Base-by-base conservation (phyloP, 208 protist genomes). In the Acanthamoeba royreba region DNA sequence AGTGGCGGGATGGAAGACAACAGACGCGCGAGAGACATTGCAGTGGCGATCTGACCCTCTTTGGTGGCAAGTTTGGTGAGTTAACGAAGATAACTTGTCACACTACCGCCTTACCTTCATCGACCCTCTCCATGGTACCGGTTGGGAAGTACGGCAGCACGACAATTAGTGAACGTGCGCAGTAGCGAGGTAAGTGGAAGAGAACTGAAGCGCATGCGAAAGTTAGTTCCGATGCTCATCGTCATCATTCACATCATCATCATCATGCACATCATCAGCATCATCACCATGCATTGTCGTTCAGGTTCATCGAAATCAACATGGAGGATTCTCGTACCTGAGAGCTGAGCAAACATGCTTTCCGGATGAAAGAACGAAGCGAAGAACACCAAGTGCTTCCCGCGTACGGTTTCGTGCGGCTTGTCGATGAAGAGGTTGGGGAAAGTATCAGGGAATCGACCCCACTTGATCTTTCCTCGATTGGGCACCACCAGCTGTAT, bases 11-110 rank as follows among this genome's bases (percentile, higher is more conserved):
- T 94, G 8, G 90, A 33, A n/a, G 92, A 95, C 35, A 97, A 35
- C 74, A 97, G 94, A 0, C 72, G 69, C 2, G 95, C 92, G 0
- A 97, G 61, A 22, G 95, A 96, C 53, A 87, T 83, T 0, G 96
- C 96, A 7, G 96, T 97, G 28, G 96, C 95, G 31, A 97, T 95
- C 49, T 97, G 74, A 11, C 96, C 95, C 49, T 97, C 95, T 45
- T 15, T 52, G 43, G 66, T 45, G 35, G 96, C 96, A 43, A 93
- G 92, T n/a, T n/a, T n/a, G n/a, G n/a, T n/a, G n/a, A 77, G n/a
- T 42, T 22, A 4, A 5, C 3, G 22, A 38, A 42, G 13, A 42
- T 35, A 22, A 17, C 55, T 28, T 28, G 55, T 25, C 4, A 28
- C 55, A 66, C 25, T 28, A 66, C 11, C 25, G 55, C 4, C 55